Evolutionary conservation across 495 filamentous ascomycete species (phyloP).

Genomic region (Xylaria grammica): DNA sequence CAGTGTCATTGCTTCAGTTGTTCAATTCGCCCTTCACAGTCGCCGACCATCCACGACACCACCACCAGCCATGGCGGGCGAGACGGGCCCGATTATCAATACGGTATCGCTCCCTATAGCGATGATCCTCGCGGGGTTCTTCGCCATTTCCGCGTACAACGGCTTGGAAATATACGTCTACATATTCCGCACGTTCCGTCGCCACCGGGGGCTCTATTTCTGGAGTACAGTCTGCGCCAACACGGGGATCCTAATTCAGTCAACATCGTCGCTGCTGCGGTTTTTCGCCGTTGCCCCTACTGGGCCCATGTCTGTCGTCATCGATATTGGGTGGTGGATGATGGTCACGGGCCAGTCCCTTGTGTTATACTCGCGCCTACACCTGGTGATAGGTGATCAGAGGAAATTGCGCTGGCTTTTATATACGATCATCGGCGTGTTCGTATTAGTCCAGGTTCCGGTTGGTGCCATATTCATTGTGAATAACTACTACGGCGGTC

Average conservation of each 20-base stretch:
- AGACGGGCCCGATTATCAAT: constrained; percentile 9
- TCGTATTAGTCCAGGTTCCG: constrained; percentile 59
- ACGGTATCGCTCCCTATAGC: neutral
- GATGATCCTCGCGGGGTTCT: constrained; percentile 26
- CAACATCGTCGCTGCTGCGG: constrained; percentile 56
- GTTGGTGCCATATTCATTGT: constrained; percentile 51
- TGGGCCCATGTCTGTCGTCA: constrained; percentile 44
- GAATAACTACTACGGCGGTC: constrained; percentile 56
- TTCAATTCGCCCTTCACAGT: neutral
- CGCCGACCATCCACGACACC: neutral
- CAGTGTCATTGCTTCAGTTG: no score
- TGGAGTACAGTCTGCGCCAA: constrained; percentile 47
- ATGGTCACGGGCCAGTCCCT: constrained; percentile 72
- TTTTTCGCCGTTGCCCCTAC: constrained; percentile 48
- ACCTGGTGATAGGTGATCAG: constrained; percentile 56
- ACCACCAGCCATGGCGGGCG: constrained; percentile 7
- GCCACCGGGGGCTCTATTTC: constrained; percentile 46
- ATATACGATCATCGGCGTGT: constrained; percentile 62
- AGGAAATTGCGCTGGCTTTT: constrained; percentile 58
- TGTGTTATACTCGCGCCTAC: constrained; percentile 69
- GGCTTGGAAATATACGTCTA: constrained; percentile 50
- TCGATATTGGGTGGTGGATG: constrained; percentile 59
- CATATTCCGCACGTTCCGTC: constrained; percentile 52
- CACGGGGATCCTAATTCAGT: constrained; percentile 61
- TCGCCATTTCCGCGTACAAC: constrained; percentile 47